Percentiles rank a stretch among this genome's conserved stretches.
These are phyloP conservation scores for Nicotiana tomentosiformis DNA, from an alignment of 257 asterid genomes.

Conservation along the genomic window DNA sequence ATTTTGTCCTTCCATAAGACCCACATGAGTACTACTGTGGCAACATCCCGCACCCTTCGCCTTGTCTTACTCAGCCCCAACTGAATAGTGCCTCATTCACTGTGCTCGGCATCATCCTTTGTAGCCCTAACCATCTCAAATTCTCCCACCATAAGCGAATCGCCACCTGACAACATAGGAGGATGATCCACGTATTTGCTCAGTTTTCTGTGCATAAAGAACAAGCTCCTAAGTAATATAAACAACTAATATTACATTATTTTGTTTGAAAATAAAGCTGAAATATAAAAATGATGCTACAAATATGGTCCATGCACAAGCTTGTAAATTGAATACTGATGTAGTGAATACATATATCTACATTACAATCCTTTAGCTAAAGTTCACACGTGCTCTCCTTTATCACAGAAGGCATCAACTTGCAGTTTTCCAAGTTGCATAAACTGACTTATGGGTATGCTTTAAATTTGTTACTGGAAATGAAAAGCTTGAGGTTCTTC, in stretches of 20 bases:
- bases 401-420: neutral
- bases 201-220: neutral
- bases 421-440: neutral
- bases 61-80: neutral
- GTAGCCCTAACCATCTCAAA: neutral
- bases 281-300: neutral
- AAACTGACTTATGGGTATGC: neutral
- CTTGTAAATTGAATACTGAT: neutral
- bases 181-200: neutral
- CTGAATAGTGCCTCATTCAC: neutral
- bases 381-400: neutral
- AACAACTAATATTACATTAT: neutral
- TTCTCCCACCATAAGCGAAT: neutral
- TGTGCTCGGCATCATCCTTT: neutral
- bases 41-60: neutral
- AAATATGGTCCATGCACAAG: neutral
- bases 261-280: neutral
- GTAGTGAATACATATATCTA: neutral
- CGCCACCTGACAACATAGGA: neutral
- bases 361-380: neutral
- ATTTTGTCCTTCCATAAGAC: neutral
- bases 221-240: neutral
- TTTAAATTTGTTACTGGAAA: neutral
- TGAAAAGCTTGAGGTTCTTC: neutral
- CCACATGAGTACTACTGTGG: neutral